Evolutionary conservation across 139 green algal genomes (phyloP).

Genomic region (Klebsormidium nitens): DNA sequence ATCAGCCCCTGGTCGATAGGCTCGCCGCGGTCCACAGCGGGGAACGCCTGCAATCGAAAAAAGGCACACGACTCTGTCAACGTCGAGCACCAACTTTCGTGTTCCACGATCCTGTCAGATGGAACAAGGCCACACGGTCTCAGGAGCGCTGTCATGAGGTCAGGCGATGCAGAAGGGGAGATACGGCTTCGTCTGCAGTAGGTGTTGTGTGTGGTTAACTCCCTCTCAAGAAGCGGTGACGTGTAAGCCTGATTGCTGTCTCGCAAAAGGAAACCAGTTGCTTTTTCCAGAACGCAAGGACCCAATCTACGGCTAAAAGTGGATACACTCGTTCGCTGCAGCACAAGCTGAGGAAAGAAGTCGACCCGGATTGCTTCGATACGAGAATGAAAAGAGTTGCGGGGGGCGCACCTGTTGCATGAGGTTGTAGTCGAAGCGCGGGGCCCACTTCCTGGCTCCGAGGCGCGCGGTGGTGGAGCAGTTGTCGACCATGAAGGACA

Average conservation of each 20-base stretch:
- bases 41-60: conserved; percentile 37
- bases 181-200: too few relatives aligned
- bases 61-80: background rate
- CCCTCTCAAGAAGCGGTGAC: too few relatives aligned
- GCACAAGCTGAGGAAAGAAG: too few relatives aligned
- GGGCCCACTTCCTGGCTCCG: conserved; percentile 95
- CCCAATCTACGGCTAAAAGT: conserved; percentile 44
- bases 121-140: conserved; percentile 13
- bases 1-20: conserved; percentile 37
- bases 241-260: too few relatives aligned
- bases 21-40: conserved; percentile 42
- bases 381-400: too few relatives aligned
- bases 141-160: too few relatives aligned
- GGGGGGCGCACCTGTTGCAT: conserved; percentile 72
- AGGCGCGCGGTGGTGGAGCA: conserved; percentile 99
- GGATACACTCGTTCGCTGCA: conserved; percentile 60
- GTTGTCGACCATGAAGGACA: conserved; percentile 99
- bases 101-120: background rate
- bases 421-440: conserved; percentile 97
- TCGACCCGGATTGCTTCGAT: background rate
- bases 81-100: conserved; percentile 4
- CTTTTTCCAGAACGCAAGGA: background rate
- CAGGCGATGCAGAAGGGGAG: too few relatives aligned
- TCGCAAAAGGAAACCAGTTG: too few relatives aligned
- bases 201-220: too few relatives aligned